Conservation (phyloP, 768 basidiomycete species). For the Suillus bovinus region DNA sequence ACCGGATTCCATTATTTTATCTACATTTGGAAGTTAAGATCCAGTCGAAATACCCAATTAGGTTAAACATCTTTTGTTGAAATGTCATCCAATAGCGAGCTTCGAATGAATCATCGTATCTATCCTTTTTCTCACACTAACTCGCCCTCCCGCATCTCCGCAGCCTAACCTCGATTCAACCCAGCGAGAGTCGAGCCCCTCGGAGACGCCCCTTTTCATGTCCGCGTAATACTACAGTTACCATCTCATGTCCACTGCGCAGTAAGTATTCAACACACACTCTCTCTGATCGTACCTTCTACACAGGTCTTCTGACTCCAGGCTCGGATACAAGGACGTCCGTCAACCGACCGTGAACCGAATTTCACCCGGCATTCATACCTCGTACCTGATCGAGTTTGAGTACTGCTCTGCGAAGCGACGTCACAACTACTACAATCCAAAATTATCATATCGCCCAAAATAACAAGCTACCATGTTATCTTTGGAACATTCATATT, state of each 20-base stretch:
- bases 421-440: conserved; percentile 20
- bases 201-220: not conserved
- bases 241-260: not conserved
- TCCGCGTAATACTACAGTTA: conserved; percentile 1
- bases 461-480: conserved; percentile 30
- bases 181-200: conserved; percentile 17
- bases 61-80: conserved; percentile 5
- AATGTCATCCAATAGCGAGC: conserved; percentile 15
- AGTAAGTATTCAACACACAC: not conserved
- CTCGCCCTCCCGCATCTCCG: conserved; percentile 16
- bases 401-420: conserved; percentile 19
- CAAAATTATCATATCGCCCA: conserved; percentile 30
- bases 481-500: conserved; percentile 11
- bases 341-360: conserved; percentile 15
- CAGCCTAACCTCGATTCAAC: conserved; percentile 16
- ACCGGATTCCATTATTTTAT: conserved; percentile 24
- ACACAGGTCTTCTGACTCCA: conserved; percentile 21
- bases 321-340: not conserved
- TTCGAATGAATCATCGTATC: conserved; percentile 12
- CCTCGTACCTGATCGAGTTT: conserved; percentile 28
- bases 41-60: conserved; percentile 9
- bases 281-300: conserved; percentile 6
- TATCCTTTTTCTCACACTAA: conserved; percentile 20
- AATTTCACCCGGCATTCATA: conserved; percentile 19
- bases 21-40: not conserved